Evolutionary conservation across 2,329 filamentous ascomycete species (phyloP).

Genomic region (Diplocarpon mali): DNA sequence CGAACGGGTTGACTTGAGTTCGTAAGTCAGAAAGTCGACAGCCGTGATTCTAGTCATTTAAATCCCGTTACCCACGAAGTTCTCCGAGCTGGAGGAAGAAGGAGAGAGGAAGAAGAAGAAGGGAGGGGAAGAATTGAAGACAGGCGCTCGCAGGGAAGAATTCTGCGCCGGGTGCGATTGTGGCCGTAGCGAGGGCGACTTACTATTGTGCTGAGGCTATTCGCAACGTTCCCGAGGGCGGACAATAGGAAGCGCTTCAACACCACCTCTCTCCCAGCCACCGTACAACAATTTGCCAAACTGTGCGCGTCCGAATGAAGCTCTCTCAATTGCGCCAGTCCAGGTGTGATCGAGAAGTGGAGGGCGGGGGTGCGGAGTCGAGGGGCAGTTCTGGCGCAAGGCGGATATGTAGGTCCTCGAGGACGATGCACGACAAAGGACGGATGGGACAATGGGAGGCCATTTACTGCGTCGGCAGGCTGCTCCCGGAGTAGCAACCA

Average conservation of each 20-base stretch:
- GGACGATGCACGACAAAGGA: slow-evolving; percentile 12
- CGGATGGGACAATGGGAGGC: slow-evolving; percentile 12
- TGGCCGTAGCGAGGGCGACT: slow-evolving; percentile 7
- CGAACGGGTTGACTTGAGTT: neutral
- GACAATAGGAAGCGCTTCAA: slow-evolving; percentile 8
- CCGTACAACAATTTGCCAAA: slow-evolving; percentile 3
- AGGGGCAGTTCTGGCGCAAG: slow-evolving; percentile 11
- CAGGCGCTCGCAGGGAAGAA: neutral
- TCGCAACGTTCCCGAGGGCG: neutral
- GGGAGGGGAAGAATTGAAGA: neutral
- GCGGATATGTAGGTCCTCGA: slow-evolving; percentile 12
- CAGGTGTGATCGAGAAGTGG: slow-evolving; percentile 5
- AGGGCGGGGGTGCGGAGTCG: slow-evolving; percentile 4
- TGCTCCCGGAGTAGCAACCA: slow-evolving; percentile 10
- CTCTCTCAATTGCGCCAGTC: slow-evolving; percentile 2
- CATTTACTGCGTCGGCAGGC: slow-evolving; percentile 15
- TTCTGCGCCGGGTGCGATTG: no score
- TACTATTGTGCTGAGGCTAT: slow-evolving; percentile 19
- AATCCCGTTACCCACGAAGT: no score
- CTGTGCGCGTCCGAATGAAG: slow-evolving; percentile 8
- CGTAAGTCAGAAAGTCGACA: neutral
- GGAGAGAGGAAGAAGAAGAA: neutral
- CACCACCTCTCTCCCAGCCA: slow-evolving; percentile 2
- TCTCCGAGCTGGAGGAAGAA: neutral
- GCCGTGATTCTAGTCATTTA: no score